Conservation (phyloP, 345 rosid genomes). For the Diplotaxis tenuifolia region DNA sequence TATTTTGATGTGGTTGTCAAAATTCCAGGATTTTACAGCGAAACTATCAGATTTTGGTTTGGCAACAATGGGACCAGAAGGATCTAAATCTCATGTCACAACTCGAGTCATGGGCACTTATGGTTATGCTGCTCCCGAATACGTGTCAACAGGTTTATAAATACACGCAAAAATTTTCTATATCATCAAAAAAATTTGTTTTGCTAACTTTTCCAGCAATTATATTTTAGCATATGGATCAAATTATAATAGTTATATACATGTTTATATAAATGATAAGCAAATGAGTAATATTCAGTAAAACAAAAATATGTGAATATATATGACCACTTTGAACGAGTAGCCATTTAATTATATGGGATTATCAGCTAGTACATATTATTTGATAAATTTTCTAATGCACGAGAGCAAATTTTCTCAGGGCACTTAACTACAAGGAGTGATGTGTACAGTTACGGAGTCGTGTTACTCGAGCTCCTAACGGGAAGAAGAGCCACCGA, state of each 20-base stretch:
- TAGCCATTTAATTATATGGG: neutral
- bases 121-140: conserved; percentile 96
- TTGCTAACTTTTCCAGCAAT: neutral
- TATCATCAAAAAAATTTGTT: neutral
- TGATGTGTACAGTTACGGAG: conserved; percentile 88
- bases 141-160: conserved; percentile 70
- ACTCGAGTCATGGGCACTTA: conserved; percentile 97
- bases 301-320: neutral
- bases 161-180: neutral
- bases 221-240: neutral
- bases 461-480: conserved; percentile 74
- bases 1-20: neutral
- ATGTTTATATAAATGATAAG: neutral
- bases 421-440: conserved; percentile 92
- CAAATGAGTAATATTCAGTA: neutral
- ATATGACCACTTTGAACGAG: neutral
- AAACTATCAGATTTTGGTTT: conserved; percentile 92
- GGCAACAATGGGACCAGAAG: conserved; percentile 94
- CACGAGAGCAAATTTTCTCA: conserved; percentile 32
- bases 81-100: conserved; percentile 85
- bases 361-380: neutral
- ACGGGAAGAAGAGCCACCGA: conserved; percentile 88
- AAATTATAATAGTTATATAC: neutral
- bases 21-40: conserved; percentile 71
- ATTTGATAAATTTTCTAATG: neutral